Evolutionary conservation across 257 asterid genomes (phyloP).

Genomic region (Solanum medicagineum): DNA sequence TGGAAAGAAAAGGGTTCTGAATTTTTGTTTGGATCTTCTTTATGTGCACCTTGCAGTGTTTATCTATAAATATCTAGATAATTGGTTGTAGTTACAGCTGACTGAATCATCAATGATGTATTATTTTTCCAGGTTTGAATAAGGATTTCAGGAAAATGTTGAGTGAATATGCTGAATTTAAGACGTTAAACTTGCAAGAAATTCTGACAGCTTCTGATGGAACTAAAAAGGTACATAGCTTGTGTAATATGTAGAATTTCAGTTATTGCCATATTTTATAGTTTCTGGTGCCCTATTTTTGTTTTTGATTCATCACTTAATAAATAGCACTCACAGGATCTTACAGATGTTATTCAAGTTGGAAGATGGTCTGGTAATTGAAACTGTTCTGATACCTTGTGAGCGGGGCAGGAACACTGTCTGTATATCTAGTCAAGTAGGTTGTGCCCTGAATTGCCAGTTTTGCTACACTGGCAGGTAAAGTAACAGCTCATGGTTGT

Average conservation of each 20-base stretch:
- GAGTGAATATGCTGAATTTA: conserved; percentile 54
- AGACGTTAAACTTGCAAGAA: conserved; percentile 53
- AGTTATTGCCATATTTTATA: not conserved
- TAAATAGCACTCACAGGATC: conserved; percentile 60
- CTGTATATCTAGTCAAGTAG: conserved; percentile 98
- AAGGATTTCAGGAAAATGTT: conserved; percentile 79
- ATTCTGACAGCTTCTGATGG: conserved; percentile 77
- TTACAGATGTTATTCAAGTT: conserved; percentile 80
- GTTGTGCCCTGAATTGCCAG: conserved; percentile 97
- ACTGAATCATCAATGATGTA: not conserved
- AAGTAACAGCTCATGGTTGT: not conserved
- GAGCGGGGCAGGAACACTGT: conserved; percentile 81
- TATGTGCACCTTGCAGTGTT: not conserved
- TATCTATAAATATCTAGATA: not conserved
- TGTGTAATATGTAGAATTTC: not conserved
- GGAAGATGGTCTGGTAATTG: conserved; percentile 81
- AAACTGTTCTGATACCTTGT: conserved; percentile 92
- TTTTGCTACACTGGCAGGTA: conserved; percentile 98
- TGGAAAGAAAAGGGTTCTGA: not conserved
- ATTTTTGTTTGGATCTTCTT: not conserved
- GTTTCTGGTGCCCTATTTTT: not conserved
- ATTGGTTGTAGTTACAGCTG: not conserved
- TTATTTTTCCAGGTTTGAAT: conserved; percentile 55
- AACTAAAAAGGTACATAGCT: conserved; percentile 67
- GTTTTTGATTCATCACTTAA: conserved; percentile 42